These are phyloP conservation scores for Sphenostylis stenocarpa DNA, from an alignment of 306 rosid genomes.

Conservation along the genomic window DNA sequence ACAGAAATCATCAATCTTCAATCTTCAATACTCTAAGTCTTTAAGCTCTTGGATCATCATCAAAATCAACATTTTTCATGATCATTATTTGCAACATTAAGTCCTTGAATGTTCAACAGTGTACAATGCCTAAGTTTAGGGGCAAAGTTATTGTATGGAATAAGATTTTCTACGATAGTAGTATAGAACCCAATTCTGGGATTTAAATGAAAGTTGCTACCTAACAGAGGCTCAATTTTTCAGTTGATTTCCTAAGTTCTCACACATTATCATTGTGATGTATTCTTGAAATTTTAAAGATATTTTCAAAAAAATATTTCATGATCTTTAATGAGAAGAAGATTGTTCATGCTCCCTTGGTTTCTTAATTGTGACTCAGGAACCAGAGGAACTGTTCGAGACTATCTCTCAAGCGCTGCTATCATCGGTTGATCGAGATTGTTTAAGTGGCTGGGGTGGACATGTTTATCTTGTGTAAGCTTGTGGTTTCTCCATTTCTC, in stretches of 20 bases:
- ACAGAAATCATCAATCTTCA: too few species aligned
- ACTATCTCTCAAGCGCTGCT: slow-evolving; percentile 15
- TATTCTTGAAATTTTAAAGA: background rate
- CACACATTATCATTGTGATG: background rate
- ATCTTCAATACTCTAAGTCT: too few species aligned
- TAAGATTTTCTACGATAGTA: background rate
- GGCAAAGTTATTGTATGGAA: background rate
- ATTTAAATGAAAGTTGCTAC: background rate
- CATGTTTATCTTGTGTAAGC: slow-evolving; percentile 22
- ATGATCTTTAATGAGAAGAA: background rate
- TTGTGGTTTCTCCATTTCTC: background rate
- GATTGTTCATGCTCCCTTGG: background rate
- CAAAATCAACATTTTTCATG: too few species aligned
- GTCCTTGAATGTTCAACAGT: background rate
- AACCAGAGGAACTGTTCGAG: slow-evolving; percentile 6
- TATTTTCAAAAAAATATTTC: background rate
- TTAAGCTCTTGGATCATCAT: too few species aligned
- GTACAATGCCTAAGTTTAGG: background rate
- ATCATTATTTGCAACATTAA: too few species aligned
- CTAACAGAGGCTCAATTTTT: background rate
- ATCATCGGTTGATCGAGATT: slow-evolving; percentile 12
- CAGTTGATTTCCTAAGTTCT: background rate
- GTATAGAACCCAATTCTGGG: background rate
- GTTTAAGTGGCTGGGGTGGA: slow-evolving; percentile 25
- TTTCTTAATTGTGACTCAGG: background rate